Evolutionary conservation across 2,329 filamentous ascomycete species (phyloP).

Genomic region (Curvularia eragrostidis): DNA sequence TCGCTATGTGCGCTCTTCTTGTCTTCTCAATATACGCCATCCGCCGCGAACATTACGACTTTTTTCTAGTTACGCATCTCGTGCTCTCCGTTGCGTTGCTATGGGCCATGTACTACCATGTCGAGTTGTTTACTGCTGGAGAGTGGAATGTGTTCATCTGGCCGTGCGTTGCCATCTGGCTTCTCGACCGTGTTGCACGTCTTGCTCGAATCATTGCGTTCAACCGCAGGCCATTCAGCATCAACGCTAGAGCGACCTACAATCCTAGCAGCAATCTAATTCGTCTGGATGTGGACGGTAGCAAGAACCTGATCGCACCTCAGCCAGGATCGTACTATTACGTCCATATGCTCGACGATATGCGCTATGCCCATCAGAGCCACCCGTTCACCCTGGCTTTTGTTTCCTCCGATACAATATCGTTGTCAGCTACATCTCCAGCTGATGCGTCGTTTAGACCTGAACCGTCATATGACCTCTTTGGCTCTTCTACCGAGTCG

Average conservation of each 20-base stretch:
- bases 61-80: constrained; percentile 55
- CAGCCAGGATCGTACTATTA: constrained; percentile 60
- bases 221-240: constrained; percentile 49
- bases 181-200: constrained; percentile 58
- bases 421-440: constrained; percentile 7
- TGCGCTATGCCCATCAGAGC: constrained; percentile 56
- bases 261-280: constrained; percentile 55
- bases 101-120: constrained; percentile 60
- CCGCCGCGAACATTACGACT: constrained; percentile 57
- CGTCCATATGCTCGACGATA: constrained; percentile 55
- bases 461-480: constrained; percentile 15
- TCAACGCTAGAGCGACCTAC: constrained; percentile 53
- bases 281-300: constrained; percentile 54
- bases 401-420: constrained; percentile 15
- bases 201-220: constrained; percentile 54
- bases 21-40: constrained; percentile 60
- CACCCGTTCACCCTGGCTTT: constrained; percentile 56
- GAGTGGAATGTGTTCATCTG: constrained; percentile 60
- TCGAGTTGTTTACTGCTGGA: constrained; percentile 59
- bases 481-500: constrained; percentile 32
- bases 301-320: constrained; percentile 43
- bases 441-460: constrained; percentile 20
- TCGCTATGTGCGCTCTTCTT: constrained; percentile 55
- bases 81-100: constrained; percentile 53
- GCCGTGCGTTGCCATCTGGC: constrained; percentile 59